Evolutionary conservation across 306 rosid genomes (phyloP).

Genomic region (Quercus parvula): DNA sequence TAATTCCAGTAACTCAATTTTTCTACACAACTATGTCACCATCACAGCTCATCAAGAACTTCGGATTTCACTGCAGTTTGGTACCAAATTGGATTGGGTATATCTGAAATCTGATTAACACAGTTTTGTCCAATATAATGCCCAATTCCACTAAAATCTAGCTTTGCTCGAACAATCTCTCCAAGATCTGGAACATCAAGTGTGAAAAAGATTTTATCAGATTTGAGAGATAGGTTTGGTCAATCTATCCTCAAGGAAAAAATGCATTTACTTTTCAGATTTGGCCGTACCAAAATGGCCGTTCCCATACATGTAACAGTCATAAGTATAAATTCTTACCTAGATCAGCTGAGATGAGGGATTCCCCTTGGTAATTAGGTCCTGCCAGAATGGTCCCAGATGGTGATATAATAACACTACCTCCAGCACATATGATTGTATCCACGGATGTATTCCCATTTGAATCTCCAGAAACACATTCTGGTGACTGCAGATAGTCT

Average conservation of each 20-base stretch:
- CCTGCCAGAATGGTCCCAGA: slow-evolving; percentile 82
- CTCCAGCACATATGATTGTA: slow-evolving; percentile 84
- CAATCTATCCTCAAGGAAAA: background rate
- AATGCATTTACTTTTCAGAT: background rate
- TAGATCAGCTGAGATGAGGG: slow-evolving; percentile 82
- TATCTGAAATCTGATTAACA: background rate
- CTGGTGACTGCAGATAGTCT: slow-evolving; percentile 84
- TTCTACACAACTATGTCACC: background rate
- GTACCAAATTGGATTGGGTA: background rate
- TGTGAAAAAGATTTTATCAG: background rate
- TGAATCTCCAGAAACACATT: slow-evolving; percentile 54
- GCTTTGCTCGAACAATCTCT: slow-evolving; percentile 71
- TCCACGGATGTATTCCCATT: slow-evolving; percentile 67
- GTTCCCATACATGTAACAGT: background rate
- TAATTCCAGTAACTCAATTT: too few relatives aligned
- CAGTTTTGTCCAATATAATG: slow-evolving; percentile 57
- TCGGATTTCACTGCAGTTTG: slow-evolving; percentile 7
- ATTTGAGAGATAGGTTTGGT: background rate
- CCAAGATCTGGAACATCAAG: slow-evolving; percentile 57
- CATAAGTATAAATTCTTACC: slow-evolving; percentile 39
- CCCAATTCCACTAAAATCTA: slow-evolving; percentile 82
- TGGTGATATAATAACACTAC: slow-evolving; percentile 90
- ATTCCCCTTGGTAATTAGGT: slow-evolving; percentile 91
- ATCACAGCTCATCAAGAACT: background rate
- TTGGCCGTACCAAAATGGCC: background rate